These are phyloP conservation scores for Pestalotiopsis fici DNA, from an alignment of 2,329 filamentous ascomycete genomes.

Conservation along the genomic window DNA sequence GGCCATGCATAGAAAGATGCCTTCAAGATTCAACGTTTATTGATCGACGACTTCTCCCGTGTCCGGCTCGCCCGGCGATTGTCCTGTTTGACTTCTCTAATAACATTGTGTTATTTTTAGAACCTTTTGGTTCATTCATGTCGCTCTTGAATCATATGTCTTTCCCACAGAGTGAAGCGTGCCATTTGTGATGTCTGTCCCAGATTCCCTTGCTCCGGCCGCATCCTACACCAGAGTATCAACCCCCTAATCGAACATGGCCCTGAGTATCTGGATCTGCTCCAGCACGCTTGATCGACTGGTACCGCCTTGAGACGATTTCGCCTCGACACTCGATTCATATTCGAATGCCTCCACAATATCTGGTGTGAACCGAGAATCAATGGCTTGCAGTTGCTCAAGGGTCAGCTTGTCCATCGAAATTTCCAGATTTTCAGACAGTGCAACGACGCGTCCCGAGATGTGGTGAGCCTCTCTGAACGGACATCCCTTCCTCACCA, in stretches of 20 bases:
- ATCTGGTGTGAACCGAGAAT: slow-evolving; percentile 67
- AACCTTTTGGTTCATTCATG: neutral
- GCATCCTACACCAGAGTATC: slow-evolving; percentile 19
- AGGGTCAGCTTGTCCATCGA: slow-evolving; percentile 66
- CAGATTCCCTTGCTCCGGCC: slow-evolving; percentile 23
- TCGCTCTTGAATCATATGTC: slow-evolving; percentile 19
- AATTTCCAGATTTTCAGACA: slow-evolving; percentile 62
- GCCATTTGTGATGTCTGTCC: slow-evolving; percentile 22
- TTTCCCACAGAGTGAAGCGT: slow-evolving; percentile 13
- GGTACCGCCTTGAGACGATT: slow-evolving; percentile 54
- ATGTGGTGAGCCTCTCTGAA: slow-evolving; percentile 82
- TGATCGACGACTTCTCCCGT: neutral
- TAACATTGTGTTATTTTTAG: slow-evolving; percentile 1
- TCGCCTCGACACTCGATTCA: slow-evolving; percentile 71
- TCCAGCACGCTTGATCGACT: slow-evolving; percentile 63
- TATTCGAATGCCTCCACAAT: slow-evolving; percentile 69
- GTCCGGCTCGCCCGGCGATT: neutral
- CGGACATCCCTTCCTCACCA: slow-evolving; percentile 65
- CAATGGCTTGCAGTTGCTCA: slow-evolving; percentile 68
- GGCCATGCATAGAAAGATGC: neutral
- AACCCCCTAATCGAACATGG: slow-evolving; percentile 30
- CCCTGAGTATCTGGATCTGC: slow-evolving; percentile 48
- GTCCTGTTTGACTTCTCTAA: slow-evolving; percentile 7
- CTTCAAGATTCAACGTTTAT: neutral
- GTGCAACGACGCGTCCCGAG: slow-evolving; percentile 69